Conservation (phyloP, 2,329 filamentous ascomycete species). For the Dryadomyces quercivorus region DNA sequence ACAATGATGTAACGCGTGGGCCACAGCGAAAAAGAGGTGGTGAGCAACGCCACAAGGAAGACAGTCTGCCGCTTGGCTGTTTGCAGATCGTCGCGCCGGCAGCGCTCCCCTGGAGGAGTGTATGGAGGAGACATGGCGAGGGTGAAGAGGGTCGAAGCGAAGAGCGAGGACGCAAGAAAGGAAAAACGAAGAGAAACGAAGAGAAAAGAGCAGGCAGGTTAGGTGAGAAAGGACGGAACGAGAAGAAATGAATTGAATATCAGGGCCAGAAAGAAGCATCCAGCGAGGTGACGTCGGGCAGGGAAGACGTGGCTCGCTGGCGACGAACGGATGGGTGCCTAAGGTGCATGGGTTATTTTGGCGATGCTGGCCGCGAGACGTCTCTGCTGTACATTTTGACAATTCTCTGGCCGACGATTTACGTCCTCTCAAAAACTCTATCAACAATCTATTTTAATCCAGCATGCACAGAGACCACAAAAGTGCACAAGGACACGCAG, state of each 20-base stretch:
- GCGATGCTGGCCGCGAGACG: no score
- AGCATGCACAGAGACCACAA: no score
- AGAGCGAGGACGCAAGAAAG: neutral
- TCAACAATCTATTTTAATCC: no score
- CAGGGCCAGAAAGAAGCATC: neutral
- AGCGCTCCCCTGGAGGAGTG: neutral
- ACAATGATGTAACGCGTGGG: neutral
- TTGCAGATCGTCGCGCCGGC: neutral
- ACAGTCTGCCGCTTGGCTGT: conserved; percentile 1
- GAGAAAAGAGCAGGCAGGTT: neutral
- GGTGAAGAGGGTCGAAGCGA: neutral
- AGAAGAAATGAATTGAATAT: neutral
- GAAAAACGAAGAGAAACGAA: no score
- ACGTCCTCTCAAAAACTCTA: no score
- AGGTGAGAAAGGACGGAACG: neutral
- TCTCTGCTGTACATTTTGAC: no score
- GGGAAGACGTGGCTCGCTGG: neutral
- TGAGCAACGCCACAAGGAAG: neutral
- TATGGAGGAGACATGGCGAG: neutral
- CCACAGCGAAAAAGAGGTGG: neutral
- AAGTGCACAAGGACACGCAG: no score
- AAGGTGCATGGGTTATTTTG: neutral
- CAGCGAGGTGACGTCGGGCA: neutral
- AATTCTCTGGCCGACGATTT: no score
- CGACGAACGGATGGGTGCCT: neutral